Evolutionary conservation across 1,284 basidiomycete genomes (phyloP).

Genomic region (Leccinum solheimii): DNA sequence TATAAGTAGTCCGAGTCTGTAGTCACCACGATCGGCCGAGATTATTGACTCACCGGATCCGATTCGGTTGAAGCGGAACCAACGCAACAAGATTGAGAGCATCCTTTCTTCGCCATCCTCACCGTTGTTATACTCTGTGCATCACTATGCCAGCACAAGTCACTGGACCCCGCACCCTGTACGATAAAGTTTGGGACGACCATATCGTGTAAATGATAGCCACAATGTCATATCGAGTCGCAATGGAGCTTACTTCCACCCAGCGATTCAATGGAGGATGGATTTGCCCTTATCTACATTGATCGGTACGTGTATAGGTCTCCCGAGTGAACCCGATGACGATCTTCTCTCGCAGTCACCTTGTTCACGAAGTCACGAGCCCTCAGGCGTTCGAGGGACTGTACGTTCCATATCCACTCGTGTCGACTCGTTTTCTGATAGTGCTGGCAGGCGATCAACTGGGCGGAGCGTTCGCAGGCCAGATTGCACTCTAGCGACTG

Average conservation of each 20-base stretch:
- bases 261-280: slow-evolving; percentile 78
- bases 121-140: slow-evolving; percentile 1
- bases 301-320: slow-evolving; percentile 61
- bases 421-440: slow-evolving; percentile 14
- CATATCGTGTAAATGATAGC: slow-evolving; percentile 75
- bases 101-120: neutral
- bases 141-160: slow-evolving; percentile 58
- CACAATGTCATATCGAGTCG: neutral
- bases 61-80: neutral
- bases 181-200: slow-evolving; percentile 97
- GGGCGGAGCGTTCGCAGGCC: slow-evolving; percentile 82
- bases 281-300: slow-evolving; percentile 88
- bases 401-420: slow-evolving; percentile 42
- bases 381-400: slow-evolving; percentile 97
- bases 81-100: neutral
- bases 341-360: slow-evolving; percentile 57
- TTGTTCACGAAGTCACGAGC: slow-evolving; percentile 95
- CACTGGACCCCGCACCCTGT: slow-evolving; percentile 75
- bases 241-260: slow-evolving; percentile 18
- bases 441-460: slow-evolving; percentile 65
- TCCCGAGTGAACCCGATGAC: neutral
- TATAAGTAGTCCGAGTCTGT: too few species aligned
- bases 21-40: slow-evolving; percentile 25
- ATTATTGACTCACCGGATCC: neutral
- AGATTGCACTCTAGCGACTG: slow-evolving; percentile 92